Evolutionary conservation across 257 asterid genomes (phyloP).

Genomic region (Ilex asprella): DNA sequence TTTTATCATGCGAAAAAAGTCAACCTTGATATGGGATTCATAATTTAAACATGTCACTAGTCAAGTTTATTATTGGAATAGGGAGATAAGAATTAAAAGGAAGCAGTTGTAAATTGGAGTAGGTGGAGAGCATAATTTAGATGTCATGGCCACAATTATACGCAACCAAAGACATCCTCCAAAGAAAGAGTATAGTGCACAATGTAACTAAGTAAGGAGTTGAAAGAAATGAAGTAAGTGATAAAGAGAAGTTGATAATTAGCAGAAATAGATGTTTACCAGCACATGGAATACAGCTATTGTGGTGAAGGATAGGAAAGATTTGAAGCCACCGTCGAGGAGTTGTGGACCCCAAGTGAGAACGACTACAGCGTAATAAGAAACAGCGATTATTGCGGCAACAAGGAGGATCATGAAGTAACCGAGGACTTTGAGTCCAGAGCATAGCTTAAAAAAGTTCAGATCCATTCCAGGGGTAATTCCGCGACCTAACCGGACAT

Average conservation of each 20-base stretch:
- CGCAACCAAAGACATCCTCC: no score
- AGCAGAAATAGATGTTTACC: constrained; percentile 24
- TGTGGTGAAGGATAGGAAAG: constrained; percentile 37
- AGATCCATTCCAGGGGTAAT: constrained; percentile 36
- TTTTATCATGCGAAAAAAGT: no score
- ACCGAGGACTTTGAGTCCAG: constrained; percentile 68
- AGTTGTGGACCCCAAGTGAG: constrained; percentile 67
- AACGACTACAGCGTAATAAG: constrained; percentile 65
- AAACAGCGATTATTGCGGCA: constrained; percentile 40
- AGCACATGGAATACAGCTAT: constrained; percentile 58
- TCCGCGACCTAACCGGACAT: neutral
- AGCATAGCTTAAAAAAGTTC: constrained; percentile 62
- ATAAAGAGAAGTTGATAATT: neutral
- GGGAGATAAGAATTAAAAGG: neutral
- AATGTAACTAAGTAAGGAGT: no score
- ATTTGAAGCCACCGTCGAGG: constrained; percentile 38
- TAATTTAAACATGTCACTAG: no score
- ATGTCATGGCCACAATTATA: no score
- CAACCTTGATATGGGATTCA: no score
- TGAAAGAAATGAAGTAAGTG: no score
- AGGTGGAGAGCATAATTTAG: no score
- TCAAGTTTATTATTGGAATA: neutral
- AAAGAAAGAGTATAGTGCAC: neutral
- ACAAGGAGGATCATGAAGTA: constrained; percentile 66
- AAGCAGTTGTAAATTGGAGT: neutral